Evolutionary conservation across 345 rosid genomes (phyloP).

Genomic region (Lepidium africanum): DNA sequence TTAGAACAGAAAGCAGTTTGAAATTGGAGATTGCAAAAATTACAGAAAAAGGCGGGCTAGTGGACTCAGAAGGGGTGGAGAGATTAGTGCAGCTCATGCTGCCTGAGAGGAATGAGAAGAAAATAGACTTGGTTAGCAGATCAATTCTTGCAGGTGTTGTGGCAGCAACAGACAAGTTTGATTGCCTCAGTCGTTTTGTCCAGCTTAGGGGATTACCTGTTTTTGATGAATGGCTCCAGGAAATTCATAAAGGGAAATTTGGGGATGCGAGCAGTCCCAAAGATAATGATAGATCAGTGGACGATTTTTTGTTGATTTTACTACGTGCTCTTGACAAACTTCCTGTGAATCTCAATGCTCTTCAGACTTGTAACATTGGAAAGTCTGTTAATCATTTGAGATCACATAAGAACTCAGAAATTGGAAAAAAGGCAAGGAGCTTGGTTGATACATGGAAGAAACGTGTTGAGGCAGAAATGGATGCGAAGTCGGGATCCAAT

Average conservation of each 20-base stretch:
- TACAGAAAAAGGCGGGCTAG: slow-evolving; percentile 73
- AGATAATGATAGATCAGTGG: slow-evolving; percentile 58
- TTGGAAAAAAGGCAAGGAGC: slow-evolving; percentile 84
- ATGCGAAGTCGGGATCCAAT: slow-evolving; percentile 59
- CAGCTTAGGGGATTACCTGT: slow-evolving; percentile 78
- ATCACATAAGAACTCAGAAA: slow-evolving; percentile 65
- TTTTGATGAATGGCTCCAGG: slow-evolving; percentile 97
- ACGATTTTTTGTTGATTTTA: slow-evolving; percentile 64
- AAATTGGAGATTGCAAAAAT: slow-evolving; percentile 65
- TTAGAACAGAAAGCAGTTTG: slow-evolving; percentile 46
- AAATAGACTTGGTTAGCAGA: slow-evolving; percentile 56
- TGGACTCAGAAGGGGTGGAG: slow-evolving; percentile 73
- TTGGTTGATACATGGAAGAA: slow-evolving; percentile 96
- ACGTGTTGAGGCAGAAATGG: slow-evolving; percentile 95
- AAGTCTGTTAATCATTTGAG: slow-evolving; percentile 88
- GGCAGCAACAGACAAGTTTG: slow-evolving; percentile 72
- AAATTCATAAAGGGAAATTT: slow-evolving; percentile 76
- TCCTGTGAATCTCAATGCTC: slow-evolving; percentile 84
- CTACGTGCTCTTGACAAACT: slow-evolving; percentile 88
- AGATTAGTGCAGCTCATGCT: slow-evolving; percentile 71
- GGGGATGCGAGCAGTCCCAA: slow-evolving; percentile 60
- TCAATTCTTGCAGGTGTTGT: slow-evolving; percentile 63
- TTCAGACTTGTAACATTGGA: slow-evolving; percentile 84
- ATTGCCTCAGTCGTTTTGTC: slow-evolving; percentile 70
- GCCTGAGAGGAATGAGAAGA: slow-evolving; percentile 61